Evolutionary conservation across 768 basidiomycete genomes (phyloP), one percentile per base, ranked within the genome.

Genomic region (Kwoniella dendrophila): DNA sequence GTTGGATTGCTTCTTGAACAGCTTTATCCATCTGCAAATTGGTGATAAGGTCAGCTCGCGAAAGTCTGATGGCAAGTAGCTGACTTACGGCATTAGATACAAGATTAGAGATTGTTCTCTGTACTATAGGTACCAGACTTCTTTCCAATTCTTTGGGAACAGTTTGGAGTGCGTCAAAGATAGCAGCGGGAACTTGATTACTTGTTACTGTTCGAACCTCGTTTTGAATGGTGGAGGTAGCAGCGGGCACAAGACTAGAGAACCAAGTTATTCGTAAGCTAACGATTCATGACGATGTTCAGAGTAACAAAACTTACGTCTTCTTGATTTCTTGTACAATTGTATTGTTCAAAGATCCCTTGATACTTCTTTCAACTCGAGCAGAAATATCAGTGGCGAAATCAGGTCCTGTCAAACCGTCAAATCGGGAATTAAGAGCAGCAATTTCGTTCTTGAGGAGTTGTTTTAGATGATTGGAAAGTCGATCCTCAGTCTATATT

Each of bases 401-500:
- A 27, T 69, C 66, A 18, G 56, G 52, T 32, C 49, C 55, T 12
- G 45, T 48, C 10, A 71, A 20, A 16, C 52, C 30, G 24, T 75
- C 71, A n/a, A 72, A 27, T 22, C 63, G 60, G 40, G 56, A 16
- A 38, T 44, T 55, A 32, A 75, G 30, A n/a, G 30, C 30, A 8
- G 56, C 53, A 43, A 70, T 51, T 29, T 71, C 62, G 27, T 56
- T 52, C 18, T 62, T 57, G 11, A 73, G 18, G 8, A 57, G 32
- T 36, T 71, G 67, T 48, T 69, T 69, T 52, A 70, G 26, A 12
- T 65, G 63, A 20, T 62, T 69, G 32, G 62, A 51, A 41, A 73
- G 30, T 22, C 64, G 32, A 27, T 71, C 69, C 54, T 75, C 74
- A 52, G 68, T 68, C 72, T 73, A 36, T 16, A 56, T 47, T 43